Base-by-base conservation (phyloP, 2,329 filamentous ascomycete species). In the Ophiostoma piceae region DNA sequence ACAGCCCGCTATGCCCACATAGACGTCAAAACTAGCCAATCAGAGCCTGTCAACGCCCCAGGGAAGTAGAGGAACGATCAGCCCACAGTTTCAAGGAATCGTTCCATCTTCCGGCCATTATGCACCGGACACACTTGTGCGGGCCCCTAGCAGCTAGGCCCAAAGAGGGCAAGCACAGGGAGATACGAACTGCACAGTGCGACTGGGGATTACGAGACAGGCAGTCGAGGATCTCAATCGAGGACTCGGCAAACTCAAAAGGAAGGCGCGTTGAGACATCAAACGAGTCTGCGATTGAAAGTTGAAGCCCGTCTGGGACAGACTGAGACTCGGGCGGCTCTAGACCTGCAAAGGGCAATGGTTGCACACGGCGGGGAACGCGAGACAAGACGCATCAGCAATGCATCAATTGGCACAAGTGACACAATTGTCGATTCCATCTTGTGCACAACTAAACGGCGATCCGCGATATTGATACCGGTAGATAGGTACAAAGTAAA, bases 31-130 rank as follows among this genome's bases (percentile, higher is more conserved):
- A 6, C 1, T 8, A 35, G 35, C 35, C 35, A 35, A 35, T 35
- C 35, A 35, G 35, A 35, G 5, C 5, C 35, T 35, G 35, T 35
- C 35, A 35, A 35, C 35, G 35, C 35, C 35, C 35, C 8, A 8
- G 35, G 51, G 67, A 65, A 39, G 67, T 69, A 67, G 67, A 71
- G 69, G 67, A 71, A 70, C 32, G 26, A 73, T 74, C 73, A 74
- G 73, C 70, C 73, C 73, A 74, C 70, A 64, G 62, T 70, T 65
- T 41, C 54, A 47, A 67, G 39, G 69, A 72, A 74, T 74, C 73
- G 73, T 73, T 68, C 73, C 72, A 74, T 70, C 43, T 62, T 57
- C 64, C 47, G 65, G 37, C 70, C 57, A 35, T 37, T 35, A 37
- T 67, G 62, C 66, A 66, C 57, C 39, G 26, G 11, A 19, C 19